Percentiles rank a stretch among this genome's conserved stretches.
Conservation (phyloP, 2,329 filamentous ascomycete genomes). For the Alternaria brassicicola region DNA sequence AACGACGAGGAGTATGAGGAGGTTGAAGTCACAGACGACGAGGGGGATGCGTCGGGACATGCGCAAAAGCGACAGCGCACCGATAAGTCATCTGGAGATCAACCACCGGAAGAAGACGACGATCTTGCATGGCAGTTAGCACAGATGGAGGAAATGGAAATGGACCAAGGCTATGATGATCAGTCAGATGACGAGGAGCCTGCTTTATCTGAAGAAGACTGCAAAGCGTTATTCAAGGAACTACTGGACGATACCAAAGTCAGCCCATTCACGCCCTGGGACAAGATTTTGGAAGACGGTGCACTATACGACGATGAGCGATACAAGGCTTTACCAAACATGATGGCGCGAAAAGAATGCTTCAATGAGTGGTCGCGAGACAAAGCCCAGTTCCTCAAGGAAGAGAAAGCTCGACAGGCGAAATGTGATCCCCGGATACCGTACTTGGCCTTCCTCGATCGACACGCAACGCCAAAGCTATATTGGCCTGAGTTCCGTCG, state of each 20-base stretch:
- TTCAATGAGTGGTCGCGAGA: constrained; percentile 85
- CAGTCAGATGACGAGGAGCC: constrained; percentile 73
- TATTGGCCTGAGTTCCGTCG: constrained; percentile 98
- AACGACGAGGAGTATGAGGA: constrained; percentile 79
- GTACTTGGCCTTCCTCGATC: constrained; percentile 81
- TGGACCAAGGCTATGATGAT: constrained; percentile 73
- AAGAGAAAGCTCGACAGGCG: constrained; percentile 74
- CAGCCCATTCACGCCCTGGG: constrained; percentile 90
- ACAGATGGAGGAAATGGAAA: constrained; percentile 83
- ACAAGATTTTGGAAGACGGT: constrained; percentile 83
- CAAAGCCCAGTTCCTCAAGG: constrained; percentile 73
- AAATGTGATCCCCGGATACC: constrained; percentile 83
- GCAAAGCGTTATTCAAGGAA: constrained; percentile 79
- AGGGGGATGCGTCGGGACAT: constrained; percentile 53
- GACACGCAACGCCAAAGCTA: constrained; percentile 84
- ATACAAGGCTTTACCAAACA: constrained; percentile 83
- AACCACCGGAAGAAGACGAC: constrained; percentile 79
- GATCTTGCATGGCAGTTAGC: constrained; percentile 93
- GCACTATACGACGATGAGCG: constrained; percentile 82
- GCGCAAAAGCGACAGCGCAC: constrained; percentile 58
- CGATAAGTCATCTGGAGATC: constrained; percentile 51
- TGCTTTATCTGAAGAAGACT: constrained; percentile 75
- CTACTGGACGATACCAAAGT: constrained; percentile 81
- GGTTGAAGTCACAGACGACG: constrained; percentile 71
- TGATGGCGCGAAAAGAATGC: constrained; percentile 78